phyloP scores from a whole-genome alignment of 208 protist species.

The Strigomonas culicis region DNA sequence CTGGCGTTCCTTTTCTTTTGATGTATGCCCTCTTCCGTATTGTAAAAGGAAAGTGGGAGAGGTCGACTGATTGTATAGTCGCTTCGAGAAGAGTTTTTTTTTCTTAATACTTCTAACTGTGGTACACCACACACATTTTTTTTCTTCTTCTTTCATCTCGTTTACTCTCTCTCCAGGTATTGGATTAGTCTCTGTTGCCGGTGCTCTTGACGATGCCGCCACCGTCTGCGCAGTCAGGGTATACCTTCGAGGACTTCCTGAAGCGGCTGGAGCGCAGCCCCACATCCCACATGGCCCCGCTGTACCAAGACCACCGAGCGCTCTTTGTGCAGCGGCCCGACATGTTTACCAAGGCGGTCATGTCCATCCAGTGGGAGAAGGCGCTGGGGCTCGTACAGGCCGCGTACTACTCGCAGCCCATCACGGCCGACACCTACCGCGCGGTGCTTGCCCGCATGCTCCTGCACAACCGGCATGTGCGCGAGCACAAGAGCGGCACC shows the following conservation, averaged over 20 bases:
- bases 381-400: constrained; percentile 50
- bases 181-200: not conserved
- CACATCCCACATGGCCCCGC: constrained; percentile 54
- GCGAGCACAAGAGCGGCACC: constrained; percentile 16
- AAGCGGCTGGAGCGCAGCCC: constrained; percentile 76
- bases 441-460: constrained; percentile 78
- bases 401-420: constrained; percentile 72
- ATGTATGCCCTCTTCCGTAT: too few species aligned
- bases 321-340: constrained; percentile 79
- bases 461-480: constrained; percentile 65
- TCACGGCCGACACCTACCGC: constrained; percentile 54
- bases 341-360: constrained; percentile 60
- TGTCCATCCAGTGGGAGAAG: constrained; percentile 68
- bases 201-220: constrained; percentile 33
- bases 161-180: constrained; percentile 12
- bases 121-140: not conserved
- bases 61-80: too few species aligned
- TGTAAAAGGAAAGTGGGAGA: too few species aligned
- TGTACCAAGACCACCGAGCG: constrained; percentile 71
- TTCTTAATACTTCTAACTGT: not conserved
- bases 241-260: constrained; percentile 86
- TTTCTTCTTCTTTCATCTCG: constrained; percentile 3
- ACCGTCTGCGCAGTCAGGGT: constrained; percentile 15
- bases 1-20: not conserved
- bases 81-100: too few species aligned